These are phyloP conservation scores for Coemansia sp. DNA, from an alignment of 192 early-diverging fungal species.

Conservation along the genomic window DNA sequence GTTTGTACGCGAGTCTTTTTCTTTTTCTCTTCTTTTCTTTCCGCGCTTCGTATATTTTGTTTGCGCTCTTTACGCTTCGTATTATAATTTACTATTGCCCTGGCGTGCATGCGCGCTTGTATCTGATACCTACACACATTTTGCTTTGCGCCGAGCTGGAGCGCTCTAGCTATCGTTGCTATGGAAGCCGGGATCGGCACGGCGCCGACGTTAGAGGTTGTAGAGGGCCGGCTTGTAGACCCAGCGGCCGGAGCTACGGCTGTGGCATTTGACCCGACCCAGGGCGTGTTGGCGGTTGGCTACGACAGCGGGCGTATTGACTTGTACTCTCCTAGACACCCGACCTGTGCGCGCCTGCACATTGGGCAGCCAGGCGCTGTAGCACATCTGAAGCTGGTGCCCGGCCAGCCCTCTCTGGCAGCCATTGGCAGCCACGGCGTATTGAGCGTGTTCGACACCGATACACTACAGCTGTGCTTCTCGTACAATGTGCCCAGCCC, in stretches of 20 bases:
- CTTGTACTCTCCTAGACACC: constrained; percentile 14
- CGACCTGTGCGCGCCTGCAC: constrained; percentile 11
- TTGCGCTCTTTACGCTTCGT: no score
- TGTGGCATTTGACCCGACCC: constrained; percentile 33
- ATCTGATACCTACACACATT: not conserved
- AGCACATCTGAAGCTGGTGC: constrained; percentile 16
- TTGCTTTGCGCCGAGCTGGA: not conserved
- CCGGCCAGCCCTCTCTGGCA: constrained; percentile 24
- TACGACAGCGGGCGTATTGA: constrained; percentile 23
- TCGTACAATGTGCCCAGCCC: constrained; percentile 27
- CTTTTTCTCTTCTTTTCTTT: not conserved
- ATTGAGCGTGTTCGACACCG: constrained; percentile 42
- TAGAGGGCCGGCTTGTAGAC: constrained; percentile 30
- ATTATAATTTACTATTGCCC: no score
- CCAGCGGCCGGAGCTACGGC: constrained; percentile 33
- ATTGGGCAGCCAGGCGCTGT: constrained; percentile 6
- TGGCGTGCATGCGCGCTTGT: not conserved
- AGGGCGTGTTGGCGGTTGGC: constrained; percentile 34
- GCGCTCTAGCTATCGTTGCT: not conserved
- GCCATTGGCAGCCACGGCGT: constrained; percentile 24
- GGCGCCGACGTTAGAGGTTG: constrained; percentile 3
- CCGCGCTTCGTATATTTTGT: not conserved
- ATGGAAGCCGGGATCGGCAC: constrained; percentile 1
- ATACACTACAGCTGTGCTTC: constrained; percentile 27
- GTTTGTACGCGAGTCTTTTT: not conserved